Conservation (phyloP, 176 grass and related monocot genomes). For the Oryza brachyantha region DNA sequence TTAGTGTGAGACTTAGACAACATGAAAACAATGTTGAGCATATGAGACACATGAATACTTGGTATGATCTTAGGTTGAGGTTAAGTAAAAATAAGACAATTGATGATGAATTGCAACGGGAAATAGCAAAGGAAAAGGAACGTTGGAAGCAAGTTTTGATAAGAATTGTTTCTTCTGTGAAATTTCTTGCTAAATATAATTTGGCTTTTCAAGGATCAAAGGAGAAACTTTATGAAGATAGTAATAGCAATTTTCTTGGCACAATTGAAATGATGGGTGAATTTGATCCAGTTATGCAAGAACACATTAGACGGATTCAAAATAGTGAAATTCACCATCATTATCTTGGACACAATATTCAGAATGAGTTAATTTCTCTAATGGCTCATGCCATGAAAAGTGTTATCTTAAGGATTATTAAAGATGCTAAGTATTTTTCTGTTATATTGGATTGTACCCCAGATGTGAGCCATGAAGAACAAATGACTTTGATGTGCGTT, state of each 20-base stretch:
- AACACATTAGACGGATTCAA: not conserved
- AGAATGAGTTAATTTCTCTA: conserved; percentile 23
- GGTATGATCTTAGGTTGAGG: too few relatives aligned
- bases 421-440: too few relatives aligned
- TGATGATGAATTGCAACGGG: too few relatives aligned
- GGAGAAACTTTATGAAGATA: not conserved
- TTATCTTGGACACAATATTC: not conserved
- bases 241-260: not conserved
- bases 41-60: too few relatives aligned
- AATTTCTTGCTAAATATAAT: not conserved
- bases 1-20: too few relatives aligned
- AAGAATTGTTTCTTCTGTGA: not conserved
- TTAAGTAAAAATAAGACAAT: too few relatives aligned
- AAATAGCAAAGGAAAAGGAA: too few relatives aligned
- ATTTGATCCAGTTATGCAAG: conserved; percentile 21
- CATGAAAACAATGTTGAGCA: too few relatives aligned
- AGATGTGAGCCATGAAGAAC: not conserved
- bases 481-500: not conserved
- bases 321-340: not conserved
- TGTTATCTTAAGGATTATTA: too few relatives aligned
- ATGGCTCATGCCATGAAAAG: too few relatives aligned
- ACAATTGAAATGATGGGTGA: not conserved
- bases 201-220: not conserved
- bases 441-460: not conserved
- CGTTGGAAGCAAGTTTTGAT: too few relatives aligned